Conservation (phyloP, 495 filamentous ascomycete genomes). For the Penicillium chermesinum region DNA sequence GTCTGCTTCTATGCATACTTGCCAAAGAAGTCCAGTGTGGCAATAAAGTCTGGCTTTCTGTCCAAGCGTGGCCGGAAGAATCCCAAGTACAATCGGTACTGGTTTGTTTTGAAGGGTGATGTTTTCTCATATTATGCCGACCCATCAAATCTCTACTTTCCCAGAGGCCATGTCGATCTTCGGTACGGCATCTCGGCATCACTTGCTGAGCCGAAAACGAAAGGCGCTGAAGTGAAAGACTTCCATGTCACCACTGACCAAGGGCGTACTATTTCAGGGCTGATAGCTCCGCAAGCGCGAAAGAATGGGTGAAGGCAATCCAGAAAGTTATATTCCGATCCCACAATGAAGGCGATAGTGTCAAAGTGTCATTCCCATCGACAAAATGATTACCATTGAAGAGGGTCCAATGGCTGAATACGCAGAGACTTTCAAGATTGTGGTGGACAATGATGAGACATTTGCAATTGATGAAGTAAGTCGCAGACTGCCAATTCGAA, state of each 20-base stretch:
- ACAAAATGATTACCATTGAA: constrained; percentile 88
- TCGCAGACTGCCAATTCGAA: no score
- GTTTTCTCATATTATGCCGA: constrained; percentile 90
- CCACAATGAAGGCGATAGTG: constrained; percentile 93
- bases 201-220: constrained; percentile 62
- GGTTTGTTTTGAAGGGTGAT: constrained; percentile 94
- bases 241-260: constrained; percentile 82
- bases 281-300: constrained; percentile 82
- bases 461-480: constrained; percentile 91
- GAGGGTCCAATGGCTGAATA: constrained; percentile 87
- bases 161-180: constrained; percentile 85
- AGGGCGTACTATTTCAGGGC: constrained; percentile 84
- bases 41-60: constrained; percentile 83
- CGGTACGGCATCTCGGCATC: constrained; percentile 85
- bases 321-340: constrained; percentile 94
- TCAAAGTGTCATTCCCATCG: constrained; percentile 92
- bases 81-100: constrained; percentile 86
- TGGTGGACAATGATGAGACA: constrained; percentile 87
- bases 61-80: constrained; percentile 86
- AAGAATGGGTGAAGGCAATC: constrained; percentile 93
- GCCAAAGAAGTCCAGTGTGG: constrained; percentile 76
- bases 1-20: constrained; percentile 97
- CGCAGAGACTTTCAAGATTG: constrained; percentile 91
- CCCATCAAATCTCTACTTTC: constrained; percentile 84
- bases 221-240: constrained; percentile 59